Evolutionary conservation across 306 rosid species (phyloP), one percentile per base, ranked within the genome.

Genomic region (Luffa acutangula): DNA sequence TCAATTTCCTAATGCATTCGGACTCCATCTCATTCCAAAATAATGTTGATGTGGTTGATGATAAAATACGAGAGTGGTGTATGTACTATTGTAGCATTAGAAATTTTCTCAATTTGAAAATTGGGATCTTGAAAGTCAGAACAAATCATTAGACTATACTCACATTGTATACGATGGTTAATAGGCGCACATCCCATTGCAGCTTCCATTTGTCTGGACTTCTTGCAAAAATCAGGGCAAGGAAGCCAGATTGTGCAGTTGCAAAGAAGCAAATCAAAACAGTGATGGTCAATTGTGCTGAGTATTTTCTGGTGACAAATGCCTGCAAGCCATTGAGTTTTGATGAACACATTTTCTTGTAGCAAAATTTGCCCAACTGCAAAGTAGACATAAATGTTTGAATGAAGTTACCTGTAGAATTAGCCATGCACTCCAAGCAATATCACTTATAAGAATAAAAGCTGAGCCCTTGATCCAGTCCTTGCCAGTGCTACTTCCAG

Each of bases 381-480:
- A 48, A 9, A 48, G 2, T 48, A 3, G 9, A 9, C 54, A 49
- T 12, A 49, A 49, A 49, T 49, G 9, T 42, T 49, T 49, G 54
- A 49, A 49, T 12, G 54, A 14, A 14, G 17, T 49, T 42, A 86
- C 89, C 87, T 87, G 87, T 21, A 87, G 84, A 76, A 84, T 78
- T 21, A 87, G 48, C 86, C 87, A 87, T 17, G 75, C 59, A 84
- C 86, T 84, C 78, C 81, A 84, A 17, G 84, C 83, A 73, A 75
- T 51, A 8, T 77, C 56, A 53, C 83, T 75, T 5, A 14, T 66
- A 9, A 87, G 83, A 78, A 82, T 84, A 53, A 84, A 81, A 60
- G 64, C 79, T 7, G 89, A 66, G 33, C 89, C 89, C 81, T 84
- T 87, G 34, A 82, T 65, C 89, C 87, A 87, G 52, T 82, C 79